Percentiles rank a stretch among this genome's conserved stretches.
phyloP scores from a whole-genome alignment of 177 flowering plant genomes.

The Tripterygium wilfordii region DNA sequence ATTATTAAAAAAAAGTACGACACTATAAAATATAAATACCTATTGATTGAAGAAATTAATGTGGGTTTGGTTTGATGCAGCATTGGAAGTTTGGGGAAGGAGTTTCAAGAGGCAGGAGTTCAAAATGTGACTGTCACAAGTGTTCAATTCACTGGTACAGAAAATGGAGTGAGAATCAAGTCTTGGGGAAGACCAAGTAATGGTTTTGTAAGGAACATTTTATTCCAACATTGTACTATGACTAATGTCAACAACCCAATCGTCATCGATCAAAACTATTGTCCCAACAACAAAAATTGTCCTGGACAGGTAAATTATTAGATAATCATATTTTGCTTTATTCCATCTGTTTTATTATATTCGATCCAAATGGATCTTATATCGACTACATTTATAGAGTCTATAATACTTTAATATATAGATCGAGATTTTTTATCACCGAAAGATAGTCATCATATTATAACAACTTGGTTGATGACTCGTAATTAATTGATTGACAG shows the following conservation, averaged over 20 bases:
- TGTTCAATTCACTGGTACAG: neutral
- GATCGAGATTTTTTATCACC: no score
- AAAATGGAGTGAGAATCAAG: slow-evolving; percentile 1
- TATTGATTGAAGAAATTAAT: neutral
- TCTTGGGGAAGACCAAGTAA: neutral
- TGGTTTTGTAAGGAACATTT: neutral
- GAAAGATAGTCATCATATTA: no score
- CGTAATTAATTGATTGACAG: no score
- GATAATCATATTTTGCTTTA: no score
- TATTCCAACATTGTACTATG: neutral
- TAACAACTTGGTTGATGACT: no score
- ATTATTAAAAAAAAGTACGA: neutral
- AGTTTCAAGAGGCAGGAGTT: neutral
- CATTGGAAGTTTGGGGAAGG: neutral
- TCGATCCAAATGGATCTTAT: no score
- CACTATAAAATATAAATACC: neutral
- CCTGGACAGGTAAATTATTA: neutral
- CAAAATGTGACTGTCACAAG: neutral
- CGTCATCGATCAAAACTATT: neutral
- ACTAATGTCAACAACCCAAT: neutral
- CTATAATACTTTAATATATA: no score
- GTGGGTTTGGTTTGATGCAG: neutral
- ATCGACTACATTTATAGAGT: no score
- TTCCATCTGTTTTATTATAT: no score
- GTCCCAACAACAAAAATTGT: neutral